Evolutionary conservation across 768 basidiomycete species (phyloP).

Genomic region (Lactarius sp.): DNA sequence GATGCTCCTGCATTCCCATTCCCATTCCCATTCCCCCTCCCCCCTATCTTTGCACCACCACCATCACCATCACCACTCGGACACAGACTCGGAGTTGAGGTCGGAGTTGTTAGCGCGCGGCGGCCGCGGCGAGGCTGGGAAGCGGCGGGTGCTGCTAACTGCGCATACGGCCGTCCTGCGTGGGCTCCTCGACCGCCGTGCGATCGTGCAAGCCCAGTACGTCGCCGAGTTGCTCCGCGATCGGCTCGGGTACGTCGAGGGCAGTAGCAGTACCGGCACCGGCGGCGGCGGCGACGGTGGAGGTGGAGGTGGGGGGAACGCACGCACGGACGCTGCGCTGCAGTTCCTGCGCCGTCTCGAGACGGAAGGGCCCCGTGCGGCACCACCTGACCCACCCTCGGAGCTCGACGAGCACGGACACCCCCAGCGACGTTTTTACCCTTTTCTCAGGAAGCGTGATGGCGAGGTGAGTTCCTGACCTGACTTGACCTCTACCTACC

Average conservation of each 20-base stretch:
- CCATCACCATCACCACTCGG: no score
- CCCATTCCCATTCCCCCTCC: no score
- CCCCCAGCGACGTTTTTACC: not conserved
- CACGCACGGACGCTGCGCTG: not conserved
- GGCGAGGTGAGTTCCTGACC: not conserved
- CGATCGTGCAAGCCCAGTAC: not conserved
- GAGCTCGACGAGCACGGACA: not conserved
- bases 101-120: not conserved
- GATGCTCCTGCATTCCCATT: no score
- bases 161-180: conserved; percentile 13
- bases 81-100: not conserved
- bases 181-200: conserved; percentile 6
- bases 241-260: conserved; percentile 12
- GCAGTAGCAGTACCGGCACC: not conserved
- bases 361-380: not conserved
- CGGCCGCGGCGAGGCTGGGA: no score
- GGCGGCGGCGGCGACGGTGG: no score
- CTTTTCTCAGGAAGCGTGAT: conserved; percentile 7
- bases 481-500: not conserved
- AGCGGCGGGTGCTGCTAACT: not conserved
- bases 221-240: conserved; percentile 1
- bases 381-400: not conserved
- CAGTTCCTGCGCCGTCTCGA: conserved; percentile 8
- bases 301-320: not conserved
- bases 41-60: no score